A percentile compares a stretch with the other conserved stretches of the same genome.
Evolutionary conservation across 495 filamentous ascomycete species (phyloP).

Genomic region (Margaritispora aquatica): DNA sequence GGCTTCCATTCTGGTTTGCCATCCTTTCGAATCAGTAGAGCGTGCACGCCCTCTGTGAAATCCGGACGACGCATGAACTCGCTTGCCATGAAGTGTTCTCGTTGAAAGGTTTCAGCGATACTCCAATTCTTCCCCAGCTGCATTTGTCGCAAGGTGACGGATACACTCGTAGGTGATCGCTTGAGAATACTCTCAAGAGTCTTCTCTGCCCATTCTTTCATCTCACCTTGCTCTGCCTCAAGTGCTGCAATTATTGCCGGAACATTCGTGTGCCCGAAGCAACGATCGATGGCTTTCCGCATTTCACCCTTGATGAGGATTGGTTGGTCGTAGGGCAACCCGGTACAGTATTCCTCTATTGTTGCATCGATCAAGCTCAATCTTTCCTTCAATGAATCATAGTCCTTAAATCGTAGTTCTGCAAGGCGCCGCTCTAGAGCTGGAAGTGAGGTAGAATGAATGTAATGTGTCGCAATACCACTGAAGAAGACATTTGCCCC

Average conservation of each 20-base stretch:
- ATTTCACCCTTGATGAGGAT: conserved; percentile 56
- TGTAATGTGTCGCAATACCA: conserved; percentile 88
- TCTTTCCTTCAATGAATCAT: conserved; percentile 51
- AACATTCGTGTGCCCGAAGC: conserved; percentile 61
- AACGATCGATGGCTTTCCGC: conserved; percentile 77
- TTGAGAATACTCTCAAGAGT: conserved; percentile 63
- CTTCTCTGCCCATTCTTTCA: conserved; percentile 60
- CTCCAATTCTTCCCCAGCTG: conserved; percentile 65
- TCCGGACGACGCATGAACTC: conserved; percentile 84
- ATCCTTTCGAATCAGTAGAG: conserved; percentile 61
- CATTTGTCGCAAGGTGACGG: conserved; percentile 77
- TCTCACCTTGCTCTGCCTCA: conserved; percentile 41
- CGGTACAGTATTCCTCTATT: conserved; percentile 84
- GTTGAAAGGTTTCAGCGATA: conserved; percentile 75
- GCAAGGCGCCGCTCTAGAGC: conserved; percentile 78
- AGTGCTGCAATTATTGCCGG: conserved; percentile 66
- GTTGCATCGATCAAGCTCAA: conserved; percentile 71
- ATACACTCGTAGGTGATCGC: conserved; percentile 77
- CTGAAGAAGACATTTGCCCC: conserved; percentile 80
- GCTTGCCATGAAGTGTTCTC: conserved; percentile 71
- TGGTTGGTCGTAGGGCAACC: conserved; percentile 64
- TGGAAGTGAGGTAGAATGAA: conserved; percentile 79
- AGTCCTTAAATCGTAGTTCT: conserved; percentile 82
- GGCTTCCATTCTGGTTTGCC: conserved; percentile 58
- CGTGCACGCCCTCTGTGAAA: conserved; percentile 80